These are phyloP conservation scores for Selenicereus undatus DNA, from an alignment of 148 eudicot species.

Conservation along the genomic window DNA sequence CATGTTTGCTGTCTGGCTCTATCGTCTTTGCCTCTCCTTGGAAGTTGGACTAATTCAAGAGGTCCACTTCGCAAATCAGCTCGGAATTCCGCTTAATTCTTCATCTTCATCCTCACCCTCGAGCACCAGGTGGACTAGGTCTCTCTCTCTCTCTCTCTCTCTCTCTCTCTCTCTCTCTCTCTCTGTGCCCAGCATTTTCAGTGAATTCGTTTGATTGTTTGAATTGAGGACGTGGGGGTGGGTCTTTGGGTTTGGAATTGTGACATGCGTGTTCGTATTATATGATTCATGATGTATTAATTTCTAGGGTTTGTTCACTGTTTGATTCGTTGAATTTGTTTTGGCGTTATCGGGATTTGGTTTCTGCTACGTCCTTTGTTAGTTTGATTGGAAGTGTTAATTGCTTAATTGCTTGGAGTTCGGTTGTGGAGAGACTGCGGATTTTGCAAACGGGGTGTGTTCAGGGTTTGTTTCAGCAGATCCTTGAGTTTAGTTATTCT, in stretches of 20 bases:
- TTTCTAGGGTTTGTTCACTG: not conserved
- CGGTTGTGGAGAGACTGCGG: not conserved
- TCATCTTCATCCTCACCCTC: not conserved
- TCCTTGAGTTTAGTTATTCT: no score
- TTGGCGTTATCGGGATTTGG: not conserved
- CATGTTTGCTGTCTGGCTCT: no score
- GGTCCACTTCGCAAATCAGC: not conserved
- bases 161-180: constrained; percentile 1
- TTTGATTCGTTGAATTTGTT: not conserved
- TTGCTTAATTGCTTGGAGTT: not conserved
- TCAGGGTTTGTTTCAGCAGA: no score
- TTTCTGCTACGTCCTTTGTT: not conserved
- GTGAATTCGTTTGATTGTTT: not conserved
- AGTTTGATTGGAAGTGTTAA: not conserved
- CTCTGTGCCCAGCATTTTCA: no score
- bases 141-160: no score
- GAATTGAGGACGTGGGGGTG: no score
- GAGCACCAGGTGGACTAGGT: constrained; percentile 1
- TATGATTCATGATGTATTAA: not conserved
- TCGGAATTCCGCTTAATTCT: not conserved
- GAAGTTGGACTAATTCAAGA: no score
- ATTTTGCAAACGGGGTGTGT: no score
- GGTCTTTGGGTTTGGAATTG: constrained; percentile 1
- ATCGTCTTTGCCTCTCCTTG: no score
- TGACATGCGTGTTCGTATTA: not conserved